Percentiles rank a stretch among this genome's conserved stretches.
Evolutionary conservation across 441 rosid species (phyloP).

Genomic region (Arabidopsis hybrid): DNA sequence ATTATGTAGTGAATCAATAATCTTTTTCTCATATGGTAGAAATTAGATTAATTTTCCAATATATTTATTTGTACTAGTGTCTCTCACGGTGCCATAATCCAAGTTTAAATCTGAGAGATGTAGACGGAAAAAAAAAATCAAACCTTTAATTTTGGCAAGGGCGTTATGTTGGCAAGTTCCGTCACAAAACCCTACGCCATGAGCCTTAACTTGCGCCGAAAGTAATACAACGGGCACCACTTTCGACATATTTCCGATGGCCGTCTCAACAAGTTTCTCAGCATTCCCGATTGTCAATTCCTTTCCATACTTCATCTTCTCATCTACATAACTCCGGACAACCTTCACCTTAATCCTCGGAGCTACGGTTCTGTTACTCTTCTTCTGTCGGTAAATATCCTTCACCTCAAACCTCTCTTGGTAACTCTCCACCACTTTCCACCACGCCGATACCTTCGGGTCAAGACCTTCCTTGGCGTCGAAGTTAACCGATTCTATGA

Average conservation of each 20-base stretch:
- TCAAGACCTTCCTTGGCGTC: conserved; percentile 39
- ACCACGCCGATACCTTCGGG: conserved; percentile 66
- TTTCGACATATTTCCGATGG: conserved; percentile 38
- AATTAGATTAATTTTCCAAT: too few relatives aligned
- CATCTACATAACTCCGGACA: conserved; percentile 47
- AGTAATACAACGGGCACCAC: conserved; percentile 53
- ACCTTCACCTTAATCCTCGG: conserved; percentile 49
- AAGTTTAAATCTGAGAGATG: too few relatives aligned
- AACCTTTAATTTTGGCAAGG: conserved; percentile 42
- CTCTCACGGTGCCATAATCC: too few relatives aligned
- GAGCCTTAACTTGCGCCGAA: conserved; percentile 52
- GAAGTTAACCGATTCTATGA: conserved; percentile 59
- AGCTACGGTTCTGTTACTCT: conserved; percentile 25
- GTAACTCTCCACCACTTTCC: conserved; percentile 67
- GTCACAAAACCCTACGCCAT: conserved; percentile 58
- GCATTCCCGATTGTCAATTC: conserved; percentile 44
- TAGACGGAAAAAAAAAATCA: background rate
- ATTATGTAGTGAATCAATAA: too few relatives aligned
- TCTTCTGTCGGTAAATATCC: conserved; percentile 30
- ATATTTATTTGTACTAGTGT: too few relatives aligned
- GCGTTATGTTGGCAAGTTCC: conserved; percentile 57
- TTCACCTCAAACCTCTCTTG: conserved; percentile 38
- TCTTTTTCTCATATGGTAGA: too few relatives aligned
- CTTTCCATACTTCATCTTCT: conserved; percentile 50
- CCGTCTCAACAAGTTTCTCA: conserved; percentile 41